phyloP scores from a whole-genome alignment of 176 grass and related monocot genomes.

The Musa beccarii region DNA sequence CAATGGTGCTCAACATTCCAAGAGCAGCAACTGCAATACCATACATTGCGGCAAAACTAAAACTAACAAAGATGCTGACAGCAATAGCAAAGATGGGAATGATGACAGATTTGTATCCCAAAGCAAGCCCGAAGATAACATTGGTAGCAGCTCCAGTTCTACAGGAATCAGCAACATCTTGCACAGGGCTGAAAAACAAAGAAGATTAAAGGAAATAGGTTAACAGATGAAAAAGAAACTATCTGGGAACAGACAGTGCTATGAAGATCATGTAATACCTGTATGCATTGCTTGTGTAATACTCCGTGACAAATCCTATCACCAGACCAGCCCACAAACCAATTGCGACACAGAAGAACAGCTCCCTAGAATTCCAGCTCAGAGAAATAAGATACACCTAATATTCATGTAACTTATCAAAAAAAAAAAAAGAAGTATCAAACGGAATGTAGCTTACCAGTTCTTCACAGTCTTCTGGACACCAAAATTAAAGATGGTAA shows the following conservation, averaged over 20 bases:
- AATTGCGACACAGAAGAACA: constrained; percentile 81
- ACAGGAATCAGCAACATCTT: constrained; percentile 85
- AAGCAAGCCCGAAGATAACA: constrained; percentile 85
- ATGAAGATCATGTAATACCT: constrained; percentile 25
- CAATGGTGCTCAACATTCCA: constrained; percentile 91
- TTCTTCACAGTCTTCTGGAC: constrained; percentile 79
- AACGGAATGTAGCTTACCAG: constrained; percentile 40
- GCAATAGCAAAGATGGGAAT: constrained; percentile 89
- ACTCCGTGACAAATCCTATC: constrained; percentile 88
- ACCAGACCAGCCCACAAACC: constrained; percentile 89
- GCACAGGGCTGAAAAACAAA: constrained; percentile 54
- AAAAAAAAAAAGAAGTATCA: constrained; percentile 5
- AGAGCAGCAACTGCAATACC: constrained; percentile 93
- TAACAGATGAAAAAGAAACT: not conserved
- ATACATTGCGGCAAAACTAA: constrained; percentile 83
- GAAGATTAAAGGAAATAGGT: not conserved
- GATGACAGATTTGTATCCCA: constrained; percentile 93
- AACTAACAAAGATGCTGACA: constrained; percentile 78
- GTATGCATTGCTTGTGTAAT: constrained; percentile 96
- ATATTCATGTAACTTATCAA: not conserved
- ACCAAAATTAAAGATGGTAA: constrained; percentile 96
- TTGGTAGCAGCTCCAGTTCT: constrained; percentile 87
- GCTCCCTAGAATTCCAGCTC: constrained; percentile 41
- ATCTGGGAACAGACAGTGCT: not conserved
- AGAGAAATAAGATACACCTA: constrained; percentile 16